Evolutionary conservation across 352 stramenopile genomes (phyloP), one percentile per base, ranked within the genome.

Genomic region (Phytophthora syringae): DNA sequence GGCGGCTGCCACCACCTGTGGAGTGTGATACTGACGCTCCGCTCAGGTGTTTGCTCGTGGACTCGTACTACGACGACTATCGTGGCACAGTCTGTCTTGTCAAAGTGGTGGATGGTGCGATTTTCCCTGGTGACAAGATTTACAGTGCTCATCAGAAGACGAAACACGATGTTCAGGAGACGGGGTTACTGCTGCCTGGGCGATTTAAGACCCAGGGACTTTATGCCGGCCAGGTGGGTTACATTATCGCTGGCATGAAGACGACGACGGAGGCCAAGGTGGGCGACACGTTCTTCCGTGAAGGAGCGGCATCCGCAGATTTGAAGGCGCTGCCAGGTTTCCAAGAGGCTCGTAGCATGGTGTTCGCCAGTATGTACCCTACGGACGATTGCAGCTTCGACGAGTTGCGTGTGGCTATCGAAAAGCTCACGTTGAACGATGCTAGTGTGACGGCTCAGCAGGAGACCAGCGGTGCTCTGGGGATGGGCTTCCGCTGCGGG

Each of bases 361-460:
- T 99, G n/a, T 99, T 98, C 81, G 97, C 97, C 7, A 98, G 90
- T 61, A 97, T 99, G 67, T 99, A 99, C 81, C 98, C 98, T 5
- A 95, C 98, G 10, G 96, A 99, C 47, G 90, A 96, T 51, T 96
- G 91, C 55, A 96, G 84, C 34, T 99, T 99, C 70, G 97, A 99
- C 52, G 97, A 98, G 45, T 72, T 99, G 48, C 88, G 90, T n/a
- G 85, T 88, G 1, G 96, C 97, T 7, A 97, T 99, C 15, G 94
- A 98, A 55, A 93, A 97, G 62, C 87, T 99, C 5, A 95, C 93
- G 40, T 74, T 99, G 0, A 99, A 99, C 65, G 98, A 99, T 73
- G 95, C 96, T 3, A 98, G 96, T 48, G 87, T 99, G 18, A 92
- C 85, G 3, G 96, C 98, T 48, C 94, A 98, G 69, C 93, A 98